These are phyloP conservation scores for Boletus calvinii DNA, from an alignment of 1,284 basidiomycete genomes.

Conservation along the genomic window DNA sequence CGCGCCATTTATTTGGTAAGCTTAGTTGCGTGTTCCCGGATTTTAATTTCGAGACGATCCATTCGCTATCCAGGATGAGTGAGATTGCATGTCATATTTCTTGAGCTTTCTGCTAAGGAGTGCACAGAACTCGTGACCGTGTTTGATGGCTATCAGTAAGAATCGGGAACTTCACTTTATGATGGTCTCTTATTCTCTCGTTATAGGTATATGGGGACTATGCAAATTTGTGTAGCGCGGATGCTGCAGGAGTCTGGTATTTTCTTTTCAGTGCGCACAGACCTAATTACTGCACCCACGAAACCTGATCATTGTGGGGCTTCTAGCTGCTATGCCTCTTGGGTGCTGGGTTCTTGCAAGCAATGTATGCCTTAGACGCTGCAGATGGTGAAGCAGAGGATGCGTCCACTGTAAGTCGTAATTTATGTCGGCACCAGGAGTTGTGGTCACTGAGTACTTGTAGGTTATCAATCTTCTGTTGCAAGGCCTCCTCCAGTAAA, in stretches of 20 bases:
- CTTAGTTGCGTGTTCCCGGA: conserved; percentile 8
- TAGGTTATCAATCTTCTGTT: conserved; percentile 75
- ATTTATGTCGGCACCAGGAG: background rate
- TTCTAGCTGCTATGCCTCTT: conserved; percentile 74
- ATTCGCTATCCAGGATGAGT: conserved; percentile 67
- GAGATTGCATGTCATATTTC: conserved; percentile 31
- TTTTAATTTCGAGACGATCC: background rate
- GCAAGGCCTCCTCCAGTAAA: conserved; percentile 79
- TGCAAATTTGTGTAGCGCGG: conserved; percentile 83
- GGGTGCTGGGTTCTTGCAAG: conserved; percentile 83
- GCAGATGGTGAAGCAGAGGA: conserved; percentile 78
- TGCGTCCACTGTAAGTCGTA: conserved; percentile 41
- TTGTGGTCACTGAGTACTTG: background rate
- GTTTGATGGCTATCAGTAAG: conserved; percentile 79
- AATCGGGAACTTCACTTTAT: background rate
- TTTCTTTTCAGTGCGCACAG: conserved; percentile 75
- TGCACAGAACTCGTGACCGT: conserved; percentile 70
- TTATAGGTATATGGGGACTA: conserved; percentile 74
- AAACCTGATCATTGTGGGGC: conserved; percentile 6
- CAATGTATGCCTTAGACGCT: conserved; percentile 85
- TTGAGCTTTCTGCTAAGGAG: conserved; percentile 11
- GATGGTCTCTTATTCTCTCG: conserved; percentile 2
- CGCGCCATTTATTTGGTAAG: conserved; percentile 82
- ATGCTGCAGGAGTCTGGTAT: conserved; percentile 94
- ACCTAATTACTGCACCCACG: background rate